Evolutionary conservation across 768 basidiomycete species (phyloP).

Genomic region (Floccularia luteovirens): DNA sequence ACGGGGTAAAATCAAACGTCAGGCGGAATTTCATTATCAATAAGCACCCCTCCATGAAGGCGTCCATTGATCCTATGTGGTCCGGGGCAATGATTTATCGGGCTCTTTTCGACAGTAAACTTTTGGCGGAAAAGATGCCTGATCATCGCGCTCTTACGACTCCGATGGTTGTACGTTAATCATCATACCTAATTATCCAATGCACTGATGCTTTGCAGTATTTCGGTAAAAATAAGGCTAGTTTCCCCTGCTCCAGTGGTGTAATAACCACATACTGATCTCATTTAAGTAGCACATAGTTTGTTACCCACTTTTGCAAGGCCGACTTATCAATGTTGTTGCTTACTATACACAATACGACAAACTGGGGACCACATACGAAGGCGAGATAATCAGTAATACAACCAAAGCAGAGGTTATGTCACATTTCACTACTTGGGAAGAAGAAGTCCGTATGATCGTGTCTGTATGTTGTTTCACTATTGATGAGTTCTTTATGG

Average conservation of each 20-base stretch:
- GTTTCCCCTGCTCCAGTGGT: constrained; percentile 8
- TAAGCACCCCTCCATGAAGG: constrained; percentile 27
- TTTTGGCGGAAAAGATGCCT: constrained; percentile 31
- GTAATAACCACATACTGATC: neutral
- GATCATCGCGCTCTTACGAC: constrained; percentile 39
- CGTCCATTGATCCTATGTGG: constrained; percentile 46
- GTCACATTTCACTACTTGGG: constrained; percentile 41
- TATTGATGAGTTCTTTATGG: no score
- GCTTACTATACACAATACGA: constrained; percentile 46
- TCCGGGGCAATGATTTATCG: constrained; percentile 55
- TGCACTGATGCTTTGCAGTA: constrained; percentile 49
- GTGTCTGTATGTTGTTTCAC: constrained; percentile 33
- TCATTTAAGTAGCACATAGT: constrained; percentile 43
- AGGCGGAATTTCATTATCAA: constrained; percentile 29
- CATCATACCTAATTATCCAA: neutral
- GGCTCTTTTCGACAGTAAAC: constrained; percentile 43
- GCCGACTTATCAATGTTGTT: constrained; percentile 54
- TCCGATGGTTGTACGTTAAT: constrained; percentile 35
- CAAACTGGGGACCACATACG: constrained; percentile 38
- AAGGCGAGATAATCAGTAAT: constrained; percentile 44
- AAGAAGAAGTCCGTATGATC: constrained; percentile 50
- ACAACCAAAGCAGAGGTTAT: constrained; percentile 37
- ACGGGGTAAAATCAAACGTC: constrained; percentile 56
- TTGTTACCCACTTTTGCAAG: constrained; percentile 52
- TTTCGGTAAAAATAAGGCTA: constrained; percentile 41